Base-by-base conservation (phyloP, 78 protist species). In the Dictyostelium capitatum region DNA sequence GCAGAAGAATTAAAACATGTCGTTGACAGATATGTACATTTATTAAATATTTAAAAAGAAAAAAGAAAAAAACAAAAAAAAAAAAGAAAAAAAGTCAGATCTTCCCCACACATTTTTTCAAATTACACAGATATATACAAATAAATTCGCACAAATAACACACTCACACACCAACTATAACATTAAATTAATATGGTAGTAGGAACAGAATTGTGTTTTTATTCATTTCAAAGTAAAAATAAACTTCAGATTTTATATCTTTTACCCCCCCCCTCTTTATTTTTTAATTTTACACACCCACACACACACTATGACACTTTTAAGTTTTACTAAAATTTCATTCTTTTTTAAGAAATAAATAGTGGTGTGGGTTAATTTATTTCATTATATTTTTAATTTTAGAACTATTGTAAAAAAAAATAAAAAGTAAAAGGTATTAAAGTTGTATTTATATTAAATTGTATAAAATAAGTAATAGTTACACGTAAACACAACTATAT, bases 1-100 rank as follows among this genome's bases (percentile, higher is more conserved):
- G 92, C 92, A 43, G 92, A 87, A 10, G 92, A 87, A 77, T 50
- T 87, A 41, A 87, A 87, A 51, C 53, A 87, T 77, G 92, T 87
- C 0, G 81, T 87, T 15, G 92, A 87, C 51, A 57, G 77, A 87
- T 87, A 77, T 77, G 92, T 87, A 30, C 92, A 87, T 47, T 17
- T 56, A 11, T 43, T 79, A 12, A 79, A 56, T 79, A 19, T 79
- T 12, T 48, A 50, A 43, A 50, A 75, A 67, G 4, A 67, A 11
- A 46, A 28, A 72, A 20, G 19, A 17, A 3, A 32, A 69, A 30
- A 65, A 69, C 32, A 69, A 69, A 37, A 69, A 10, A 69, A 69
- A 69, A 25, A 32, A 9, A 14, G 12, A n/a, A n/a, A n/a, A n/a
- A 14, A 14, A 62, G n/a, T 2, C 19, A n/a, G 12, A 62, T 8